Evolutionary conservation across 306 rosid genomes (phyloP), one percentile per base, ranked within the genome.

Genomic region (Prunus fruticosa): DNA sequence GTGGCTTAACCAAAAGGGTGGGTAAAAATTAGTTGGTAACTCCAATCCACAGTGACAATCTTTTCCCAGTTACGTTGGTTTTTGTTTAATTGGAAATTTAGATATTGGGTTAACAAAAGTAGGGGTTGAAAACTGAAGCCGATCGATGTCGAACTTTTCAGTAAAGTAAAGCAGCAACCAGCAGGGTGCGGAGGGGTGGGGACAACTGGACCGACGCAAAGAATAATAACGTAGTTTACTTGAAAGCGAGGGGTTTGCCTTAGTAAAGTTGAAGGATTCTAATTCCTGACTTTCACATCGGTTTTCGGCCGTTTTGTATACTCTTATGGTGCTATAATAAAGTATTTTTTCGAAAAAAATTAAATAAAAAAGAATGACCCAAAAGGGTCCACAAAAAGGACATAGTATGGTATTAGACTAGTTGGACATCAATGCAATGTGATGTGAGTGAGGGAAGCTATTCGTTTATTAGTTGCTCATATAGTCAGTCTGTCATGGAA

Each of bases 401-500:
- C 1, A 32, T 28, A 10, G 13, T 5, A 43, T 13, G 2, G 0
- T 18, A n/a, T 2, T 54, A 2, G 76, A 51, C 70, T 19, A 65
- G 10, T 65, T 65, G 70, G 18, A 9, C 70, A n/a, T n/a, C 70
- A 6, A 13, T 4, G n/a, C 51, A 6, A 13, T 5, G n/a, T 41
- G 28, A 34, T 34, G 41, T 6, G 41, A 34, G 8, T 7, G 23
- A n/a, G 34, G 66, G 27, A 41, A 57, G 67, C 54, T 57, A 72
- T 72, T 72, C 67, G 6, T 28, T 49, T 50, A 27, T 18, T 28
- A 10, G 74, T 69, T 69, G 46, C 74, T 69, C n/a, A 30, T 53
- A 13, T 6, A 1, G 43, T 34, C 43, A 6, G 0, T 9, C 10
- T 38, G 41, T 34, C 34, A 34, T 58, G 34, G 28, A 18, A 11